A percentile compares a stretch with the other conserved stretches of the same genome.
Conservation (phyloP, 2,329 filamentous ascomycete species). For the Alternaria alternata region DNA sequence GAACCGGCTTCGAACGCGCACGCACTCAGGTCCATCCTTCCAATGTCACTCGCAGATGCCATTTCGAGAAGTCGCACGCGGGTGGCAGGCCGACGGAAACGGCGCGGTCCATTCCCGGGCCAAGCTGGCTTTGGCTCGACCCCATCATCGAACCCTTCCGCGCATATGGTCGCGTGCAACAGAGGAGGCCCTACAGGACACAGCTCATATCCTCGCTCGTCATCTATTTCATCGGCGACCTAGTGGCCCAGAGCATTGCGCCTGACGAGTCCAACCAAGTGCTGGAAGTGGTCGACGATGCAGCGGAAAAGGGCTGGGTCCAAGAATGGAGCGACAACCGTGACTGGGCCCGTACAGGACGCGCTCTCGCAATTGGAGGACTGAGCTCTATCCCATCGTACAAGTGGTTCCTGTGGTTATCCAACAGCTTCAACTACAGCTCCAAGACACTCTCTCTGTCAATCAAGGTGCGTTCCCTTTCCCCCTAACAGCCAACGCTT, state of each 20-base stretch:
- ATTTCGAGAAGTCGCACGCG: constrained; percentile 30
- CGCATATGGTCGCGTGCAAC: constrained; percentile 74
- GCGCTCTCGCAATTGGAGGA: constrained; percentile 78
- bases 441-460: constrained; percentile 75
- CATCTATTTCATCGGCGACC: constrained; percentile 80
- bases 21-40: constrained; percentile 20
- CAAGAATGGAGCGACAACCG: constrained; percentile 54
- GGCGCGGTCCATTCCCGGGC: constrained; percentile 51
- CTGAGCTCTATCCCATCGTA: constrained; percentile 79
- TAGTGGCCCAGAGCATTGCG: constrained; percentile 75
- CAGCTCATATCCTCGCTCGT: constrained; percentile 78
- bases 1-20: constrained; percentile 17
- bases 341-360: constrained; percentile 65
- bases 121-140: constrained; percentile 57
- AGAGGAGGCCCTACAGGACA: constrained; percentile 76
- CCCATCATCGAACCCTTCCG: constrained; percentile 57
- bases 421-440: constrained; percentile 82
- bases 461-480: constrained; percentile 62
- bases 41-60: constrained; percentile 22
- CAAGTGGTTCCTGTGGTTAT: constrained; percentile 83
- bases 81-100: constrained; percentile 28
- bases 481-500: not conserved
- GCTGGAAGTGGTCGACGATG: not conserved
- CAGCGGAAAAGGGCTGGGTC: constrained; percentile 48
- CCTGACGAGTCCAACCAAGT: constrained; percentile 18